phyloP scores from a whole-genome alignment of 805 yeast genomes.

The Kluyveromyces aestuarii region DNA sequence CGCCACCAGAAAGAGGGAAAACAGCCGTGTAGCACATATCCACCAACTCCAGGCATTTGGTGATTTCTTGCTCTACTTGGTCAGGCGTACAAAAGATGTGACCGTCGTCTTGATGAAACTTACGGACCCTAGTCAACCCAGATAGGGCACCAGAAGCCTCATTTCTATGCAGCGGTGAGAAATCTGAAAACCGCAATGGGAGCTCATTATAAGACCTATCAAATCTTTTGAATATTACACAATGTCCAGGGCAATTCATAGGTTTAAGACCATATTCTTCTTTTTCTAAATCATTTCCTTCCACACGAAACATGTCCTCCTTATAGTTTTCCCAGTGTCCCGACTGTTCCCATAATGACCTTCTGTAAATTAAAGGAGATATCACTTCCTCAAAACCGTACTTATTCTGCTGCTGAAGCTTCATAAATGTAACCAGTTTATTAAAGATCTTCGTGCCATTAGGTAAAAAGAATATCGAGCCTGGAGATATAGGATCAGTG shows the following conservation, averaged over 20 bases:
- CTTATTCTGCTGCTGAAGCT: conserved; percentile 53
- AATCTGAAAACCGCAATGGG: conserved; percentile 80
- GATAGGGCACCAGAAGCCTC: conserved; percentile 91
- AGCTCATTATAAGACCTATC: conserved; percentile 79
- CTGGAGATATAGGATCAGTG: conserved; percentile 79
- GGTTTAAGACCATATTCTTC: conserved; percentile 80
- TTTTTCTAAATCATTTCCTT: conserved; percentile 36
- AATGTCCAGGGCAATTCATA: conserved; percentile 95
- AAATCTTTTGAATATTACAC: conserved; percentile 65
- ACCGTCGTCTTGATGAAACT: conserved; percentile 98
- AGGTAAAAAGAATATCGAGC: conserved; percentile 85
- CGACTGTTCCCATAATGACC: conserved; percentile 76
- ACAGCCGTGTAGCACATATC: conserved; percentile 66
- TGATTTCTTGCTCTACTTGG: conserved; percentile 70
- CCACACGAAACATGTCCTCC: conserved; percentile 89
- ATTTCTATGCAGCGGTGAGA: conserved; percentile 86
- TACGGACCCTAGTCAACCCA: conserved; percentile 85
- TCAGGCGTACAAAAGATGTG: conserved; percentile 82
- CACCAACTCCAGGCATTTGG: conserved; percentile 60
- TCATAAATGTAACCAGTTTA: conserved; percentile 72
- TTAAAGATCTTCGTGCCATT: conserved; percentile 86
- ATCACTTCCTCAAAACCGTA: conserved; percentile 89
- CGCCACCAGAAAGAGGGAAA: conserved; percentile 23
- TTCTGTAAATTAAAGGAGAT: conserved; percentile 82
- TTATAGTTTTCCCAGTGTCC: conserved; percentile 96